A percentile compares a stretch with the other conserved stretches of the same genome.
Evolutionary conservation across 345 rosid genomes (phyloP).

Genomic region (Odontarrhena argentea): DNA sequence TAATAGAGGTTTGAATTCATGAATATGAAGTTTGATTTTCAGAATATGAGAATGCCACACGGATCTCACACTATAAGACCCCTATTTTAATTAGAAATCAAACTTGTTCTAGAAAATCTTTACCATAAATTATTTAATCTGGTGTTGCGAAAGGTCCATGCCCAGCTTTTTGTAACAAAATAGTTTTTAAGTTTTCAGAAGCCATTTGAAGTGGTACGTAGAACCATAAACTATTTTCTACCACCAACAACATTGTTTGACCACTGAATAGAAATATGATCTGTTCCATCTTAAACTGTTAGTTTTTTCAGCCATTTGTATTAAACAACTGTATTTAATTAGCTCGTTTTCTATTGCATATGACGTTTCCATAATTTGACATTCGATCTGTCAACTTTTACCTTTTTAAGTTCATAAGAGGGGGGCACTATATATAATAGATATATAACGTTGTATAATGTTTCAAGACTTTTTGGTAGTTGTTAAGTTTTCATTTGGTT

Average conservation of each 20-base stretch:
- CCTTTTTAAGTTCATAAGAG: no score
- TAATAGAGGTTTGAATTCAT: no score
- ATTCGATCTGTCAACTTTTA: not conserved
- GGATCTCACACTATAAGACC: no score
- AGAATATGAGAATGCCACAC: no score
- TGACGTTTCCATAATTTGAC: slow-evolving; percentile 31
- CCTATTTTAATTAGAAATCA: no score
- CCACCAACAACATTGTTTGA: slow-evolving; percentile 9
- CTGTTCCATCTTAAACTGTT: not conserved
- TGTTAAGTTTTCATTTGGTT: not conserved
- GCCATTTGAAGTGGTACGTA: no score
- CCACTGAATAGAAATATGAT: not conserved
- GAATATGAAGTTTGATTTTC: no score
- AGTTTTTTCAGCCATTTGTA: slow-evolving; percentile 3
- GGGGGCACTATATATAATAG: not conserved
- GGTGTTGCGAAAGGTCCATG: no score
- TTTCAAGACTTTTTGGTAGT: slow-evolving; percentile 5
- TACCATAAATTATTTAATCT: no score
- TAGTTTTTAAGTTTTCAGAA: no score
- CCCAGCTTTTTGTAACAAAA: no score
- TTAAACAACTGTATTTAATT: not conserved
- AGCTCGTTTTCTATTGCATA: not conserved
- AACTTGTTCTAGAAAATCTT: no score
- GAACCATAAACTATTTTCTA: not conserved
- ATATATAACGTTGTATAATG: not conserved